Evolutionary conservation across 2,329 filamentous ascomycete species (phyloP), one percentile per base, ranked within the genome.

Genomic region (Rosellinia necatrix): DNA sequence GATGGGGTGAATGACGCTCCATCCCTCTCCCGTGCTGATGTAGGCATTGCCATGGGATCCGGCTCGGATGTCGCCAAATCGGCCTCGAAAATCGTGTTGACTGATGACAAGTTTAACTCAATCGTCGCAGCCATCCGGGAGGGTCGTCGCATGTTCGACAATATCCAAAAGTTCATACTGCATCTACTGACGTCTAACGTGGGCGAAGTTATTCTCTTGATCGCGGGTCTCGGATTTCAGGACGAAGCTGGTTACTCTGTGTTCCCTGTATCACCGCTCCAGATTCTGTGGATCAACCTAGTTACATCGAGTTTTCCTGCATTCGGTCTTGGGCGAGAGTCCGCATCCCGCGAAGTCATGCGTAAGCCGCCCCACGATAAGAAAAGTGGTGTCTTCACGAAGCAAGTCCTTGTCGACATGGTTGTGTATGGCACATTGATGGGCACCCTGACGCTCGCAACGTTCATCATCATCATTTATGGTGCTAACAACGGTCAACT

Each of bases 281-380:
- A 96, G 66, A 93, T 96, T 60, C 82, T 96, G 56, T 96, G 91
- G 91, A 91, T 96, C 71, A 96, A 96, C 73, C 93, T 96, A 89
- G 83, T 94, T 52, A 96, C 92, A 0, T 93, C 90, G 35, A 90
- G 88, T 1, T 85, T 94, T 71, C 91, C 91, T 1, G 92, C 92
- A 56, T 94, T 96, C 76, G 92, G 91, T 38, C 83, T 96, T 1
- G 91, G 91, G 17, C 88, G 91, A 64, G 91, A 96, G 72, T 76
- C 81, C 40, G 90, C 90, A 0, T 84, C 87, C 0, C 81, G 83
- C 2, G 89, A 93, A 68, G 87, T 96, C 59, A 91, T 96, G 83
- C 77, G 81, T 60, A 87, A 91, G 49, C 90, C 90, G 6, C 92
- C 92, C 0, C 90, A 93, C 61, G 81, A 88, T 72, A 80, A 80